These are phyloP conservation scores for Mucor indicus DNA, from an alignment of 371 early-diverging fungal species.

Conservation along the genomic window DNA sequence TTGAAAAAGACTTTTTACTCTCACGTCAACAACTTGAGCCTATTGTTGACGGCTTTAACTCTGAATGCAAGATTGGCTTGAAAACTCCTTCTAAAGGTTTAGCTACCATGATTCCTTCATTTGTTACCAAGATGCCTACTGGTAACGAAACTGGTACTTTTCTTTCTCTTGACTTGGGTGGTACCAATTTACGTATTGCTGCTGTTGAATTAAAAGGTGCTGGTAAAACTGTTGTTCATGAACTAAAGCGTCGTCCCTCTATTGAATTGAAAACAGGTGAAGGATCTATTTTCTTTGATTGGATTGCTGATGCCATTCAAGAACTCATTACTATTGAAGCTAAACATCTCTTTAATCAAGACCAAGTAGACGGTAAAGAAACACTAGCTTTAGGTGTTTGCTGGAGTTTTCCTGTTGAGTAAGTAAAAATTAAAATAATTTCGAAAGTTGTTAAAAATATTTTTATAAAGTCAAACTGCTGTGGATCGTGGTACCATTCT, in stretches of 20 bases:
- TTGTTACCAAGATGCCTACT: slow-evolving; percentile 77
- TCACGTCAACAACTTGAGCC: slow-evolving; percentile 46
- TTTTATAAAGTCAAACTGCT: slow-evolving; percentile 61
- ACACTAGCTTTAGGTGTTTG: slow-evolving; percentile 48
- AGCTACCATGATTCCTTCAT: slow-evolving; percentile 79
- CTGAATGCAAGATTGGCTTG: slow-evolving; percentile 40
- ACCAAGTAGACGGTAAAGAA: slow-evolving; percentile 28
- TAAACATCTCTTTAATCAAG: slow-evolving; percentile 22
- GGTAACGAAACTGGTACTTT: slow-evolving; percentile 83
- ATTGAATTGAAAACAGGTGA: slow-evolving; percentile 57
- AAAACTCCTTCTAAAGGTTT: slow-evolving; percentile 48
- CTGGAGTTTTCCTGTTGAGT: slow-evolving; percentile 52
- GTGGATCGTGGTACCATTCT: slow-evolving; percentile 72
- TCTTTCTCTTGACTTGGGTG: slow-evolving; percentile 91
- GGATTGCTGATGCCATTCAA: slow-evolving; percentile 71
- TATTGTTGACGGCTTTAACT: slow-evolving; percentile 46
- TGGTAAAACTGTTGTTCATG: slow-evolving; percentile 65
- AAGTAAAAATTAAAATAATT: slow-evolving; percentile 24
- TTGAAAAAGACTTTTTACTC: slow-evolving; percentile 34
- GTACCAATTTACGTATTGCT: slow-evolving; percentile 89
- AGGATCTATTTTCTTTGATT: slow-evolving; percentile 81
- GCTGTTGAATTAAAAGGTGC: slow-evolving; percentile 73
- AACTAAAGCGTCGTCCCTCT: slow-evolving; percentile 63
- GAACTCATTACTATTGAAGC: slow-evolving; percentile 32
- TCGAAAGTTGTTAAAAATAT: background rate